Evolutionary conservation across 2,329 filamentous ascomycete species (phyloP).

Genomic region (Verticillium albo-atrum): DNA sequence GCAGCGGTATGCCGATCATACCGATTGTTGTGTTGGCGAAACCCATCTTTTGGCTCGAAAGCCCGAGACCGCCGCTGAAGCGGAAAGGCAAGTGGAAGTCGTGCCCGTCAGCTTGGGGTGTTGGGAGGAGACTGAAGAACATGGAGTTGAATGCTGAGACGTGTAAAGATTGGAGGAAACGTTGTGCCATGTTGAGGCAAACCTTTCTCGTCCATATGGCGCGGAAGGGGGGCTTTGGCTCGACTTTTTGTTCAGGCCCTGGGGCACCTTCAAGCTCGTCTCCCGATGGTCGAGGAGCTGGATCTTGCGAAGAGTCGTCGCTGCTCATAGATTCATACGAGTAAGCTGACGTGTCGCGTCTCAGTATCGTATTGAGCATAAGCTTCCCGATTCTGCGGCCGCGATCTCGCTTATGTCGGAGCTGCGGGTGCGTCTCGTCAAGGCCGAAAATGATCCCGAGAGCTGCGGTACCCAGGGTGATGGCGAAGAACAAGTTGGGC

Average conservation of each 20-base stretch:
- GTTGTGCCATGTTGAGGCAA: slow-evolving; percentile 10
- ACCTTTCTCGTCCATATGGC: slow-evolving; percentile 13
- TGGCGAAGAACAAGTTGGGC: slow-evolving; percentile 14
- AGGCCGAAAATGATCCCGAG: slow-evolving; percentile 15
- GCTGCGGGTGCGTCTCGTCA: slow-evolving; percentile 14
- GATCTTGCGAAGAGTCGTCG: not conserved
- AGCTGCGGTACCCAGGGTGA: slow-evolving; percentile 10
- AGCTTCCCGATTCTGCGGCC: slow-evolving; percentile 3
- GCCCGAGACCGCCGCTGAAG: slow-evolving; percentile 17
- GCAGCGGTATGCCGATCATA: slow-evolving; percentile 16
- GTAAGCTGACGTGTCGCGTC: not conserved
- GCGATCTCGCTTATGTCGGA: slow-evolving; percentile 6
- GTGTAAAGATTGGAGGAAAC: slow-evolving; percentile 7
- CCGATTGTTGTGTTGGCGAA: slow-evolving; percentile 19
- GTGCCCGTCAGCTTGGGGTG: slow-evolving; percentile 4
- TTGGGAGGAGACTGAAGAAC: slow-evolving; percentile 16
- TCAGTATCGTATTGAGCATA: not conserved
- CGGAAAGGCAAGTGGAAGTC: slow-evolving; percentile 9
- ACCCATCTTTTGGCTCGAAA: slow-evolving; percentile 16
- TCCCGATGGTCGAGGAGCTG: too few relatives aligned
- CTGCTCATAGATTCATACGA: too few relatives aligned
- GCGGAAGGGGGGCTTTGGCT: slow-evolving; percentile 1
- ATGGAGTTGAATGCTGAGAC: slow-evolving; percentile 17
- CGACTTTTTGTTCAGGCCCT: not conserved
- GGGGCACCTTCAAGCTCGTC: too few relatives aligned